phyloP scores from a whole-genome alignment of 2,329 filamentous ascomycete genomes.

The Cryphonectria radicalis region DNA sequence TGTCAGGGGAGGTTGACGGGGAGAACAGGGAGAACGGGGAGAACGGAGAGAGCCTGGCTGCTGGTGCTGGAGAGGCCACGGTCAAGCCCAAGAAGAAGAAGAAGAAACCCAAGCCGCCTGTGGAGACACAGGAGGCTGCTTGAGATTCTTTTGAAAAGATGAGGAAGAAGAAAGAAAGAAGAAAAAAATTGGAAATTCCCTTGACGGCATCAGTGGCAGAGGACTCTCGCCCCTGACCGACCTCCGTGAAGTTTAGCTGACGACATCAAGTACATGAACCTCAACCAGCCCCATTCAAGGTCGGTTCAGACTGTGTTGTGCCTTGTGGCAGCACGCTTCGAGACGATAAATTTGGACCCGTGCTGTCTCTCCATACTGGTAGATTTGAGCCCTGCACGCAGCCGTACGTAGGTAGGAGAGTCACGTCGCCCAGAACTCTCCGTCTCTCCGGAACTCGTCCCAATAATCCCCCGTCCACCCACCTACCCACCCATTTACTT shows the following conservation, averaged over 20 bases:
- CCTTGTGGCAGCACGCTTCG: neutral
- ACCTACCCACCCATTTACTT: neutral
- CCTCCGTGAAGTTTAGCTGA: neutral
- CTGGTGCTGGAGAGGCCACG: slow-evolving; percentile 22
- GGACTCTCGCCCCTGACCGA: neutral
- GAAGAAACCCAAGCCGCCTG: slow-evolving; percentile 33
- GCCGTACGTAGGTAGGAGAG: neutral
- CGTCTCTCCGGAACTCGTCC: neutral
- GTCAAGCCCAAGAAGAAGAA: slow-evolving; percentile 40
- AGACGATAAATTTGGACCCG: neutral
- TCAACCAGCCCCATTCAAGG: neutral
- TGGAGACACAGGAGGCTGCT: slow-evolving; percentile 31
- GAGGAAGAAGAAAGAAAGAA: neutral
- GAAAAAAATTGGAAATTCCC: neutral
- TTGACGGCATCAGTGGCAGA: neutral
- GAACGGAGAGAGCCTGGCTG: slow-evolving; percentile 16
- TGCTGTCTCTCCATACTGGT: neutral
- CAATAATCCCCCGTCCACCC: neutral
- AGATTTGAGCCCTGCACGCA: neutral
- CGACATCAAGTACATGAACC: neutral
- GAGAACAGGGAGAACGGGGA: slow-evolving; percentile 27
- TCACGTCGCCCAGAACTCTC: neutral
- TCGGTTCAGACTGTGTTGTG: neutral
- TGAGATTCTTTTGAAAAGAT: slow-evolving; percentile 12
- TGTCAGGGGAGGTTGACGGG: slow-evolving; percentile 20